Percentiles rank a stretch among this genome's conserved stretches.
Evolutionary conservation across 2,329 filamentous ascomycete genomes (phyloP).

Genomic region (Monosporascus sp.): DNA sequence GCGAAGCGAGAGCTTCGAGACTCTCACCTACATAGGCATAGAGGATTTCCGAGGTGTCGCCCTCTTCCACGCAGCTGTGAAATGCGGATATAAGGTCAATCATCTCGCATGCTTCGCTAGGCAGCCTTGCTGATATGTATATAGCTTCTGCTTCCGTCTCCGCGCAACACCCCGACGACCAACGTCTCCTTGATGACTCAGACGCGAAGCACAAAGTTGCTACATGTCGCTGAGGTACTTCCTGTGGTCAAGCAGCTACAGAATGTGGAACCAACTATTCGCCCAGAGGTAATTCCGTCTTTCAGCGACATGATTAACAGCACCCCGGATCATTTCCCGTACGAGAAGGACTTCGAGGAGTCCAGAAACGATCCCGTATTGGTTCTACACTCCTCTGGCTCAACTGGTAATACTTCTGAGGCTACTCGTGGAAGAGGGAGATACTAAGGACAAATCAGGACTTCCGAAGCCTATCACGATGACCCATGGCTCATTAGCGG

Average conservation of each 20-base stretch:
- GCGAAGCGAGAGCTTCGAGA: constrained; percentile 18
- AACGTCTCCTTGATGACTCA: constrained; percentile 14
- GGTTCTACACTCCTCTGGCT: constrained; percentile 20
- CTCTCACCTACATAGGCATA: constrained; percentile 20
- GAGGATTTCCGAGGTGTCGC: constrained; percentile 28
- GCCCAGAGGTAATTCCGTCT: constrained; percentile 5
- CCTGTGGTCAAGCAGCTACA: constrained; percentile 8
- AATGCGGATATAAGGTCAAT: constrained; percentile 29
- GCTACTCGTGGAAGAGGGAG: not conserved
- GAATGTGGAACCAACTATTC: not conserved
- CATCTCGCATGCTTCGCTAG: not conserved
- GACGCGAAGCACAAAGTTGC: constrained; percentile 10
- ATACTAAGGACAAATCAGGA: constrained; percentile 2
- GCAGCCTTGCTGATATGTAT: not conserved
- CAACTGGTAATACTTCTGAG: constrained; percentile 12
- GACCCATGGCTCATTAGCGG: constrained; percentile 14
- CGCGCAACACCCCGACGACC: constrained; percentile 11
- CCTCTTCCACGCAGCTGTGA: constrained; percentile 28
- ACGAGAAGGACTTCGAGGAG: constrained; percentile 13
- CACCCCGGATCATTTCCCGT: constrained; percentile 8
- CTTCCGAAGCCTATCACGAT: constrained; percentile 13
- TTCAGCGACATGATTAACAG: constrained; percentile 14
- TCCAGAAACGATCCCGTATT: constrained; percentile 13
- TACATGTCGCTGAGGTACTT: constrained; percentile 10
- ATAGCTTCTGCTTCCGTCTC: constrained; percentile 17